Evolutionary conservation across 495 filamentous ascomycete genomes (phyloP).

Genomic region (Aspergillus nanangensis): DNA sequence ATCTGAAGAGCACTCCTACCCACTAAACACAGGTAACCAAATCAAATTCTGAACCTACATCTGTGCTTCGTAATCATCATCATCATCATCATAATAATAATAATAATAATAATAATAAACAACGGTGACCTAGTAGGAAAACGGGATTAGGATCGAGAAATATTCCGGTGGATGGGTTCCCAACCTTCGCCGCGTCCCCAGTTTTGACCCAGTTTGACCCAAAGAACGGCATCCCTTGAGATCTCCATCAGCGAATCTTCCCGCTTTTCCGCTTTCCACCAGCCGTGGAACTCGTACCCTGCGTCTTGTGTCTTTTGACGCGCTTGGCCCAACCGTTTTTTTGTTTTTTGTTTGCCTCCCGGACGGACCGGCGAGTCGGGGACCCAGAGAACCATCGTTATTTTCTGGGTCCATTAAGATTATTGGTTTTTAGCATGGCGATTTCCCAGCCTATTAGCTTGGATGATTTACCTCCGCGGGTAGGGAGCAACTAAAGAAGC

Average conservation of each 20-base stretch:
- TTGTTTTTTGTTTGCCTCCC: slow-evolving; percentile 17
- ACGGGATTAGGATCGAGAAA: too few relatives aligned
- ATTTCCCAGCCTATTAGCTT: slow-evolving; percentile 1
- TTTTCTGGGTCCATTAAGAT: neutral
- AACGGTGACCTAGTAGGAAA: too few relatives aligned
- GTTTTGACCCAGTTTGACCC: slow-evolving; percentile 13
- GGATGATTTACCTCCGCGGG: neutral
- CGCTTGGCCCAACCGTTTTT: slow-evolving; percentile 22
- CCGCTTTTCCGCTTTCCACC: slow-evolving; percentile 23
- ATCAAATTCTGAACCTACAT: too few relatives aligned
- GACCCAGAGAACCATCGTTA: slow-evolving; percentile 14
- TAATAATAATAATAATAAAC: too few relatives aligned
- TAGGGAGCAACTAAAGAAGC: neutral
- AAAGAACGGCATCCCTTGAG: slow-evolving; percentile 14
- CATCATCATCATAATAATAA: too few relatives aligned
- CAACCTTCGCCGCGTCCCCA: slow-evolving; percentile 1
- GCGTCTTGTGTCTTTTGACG: slow-evolving; percentile 21
- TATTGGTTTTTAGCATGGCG: neutral
- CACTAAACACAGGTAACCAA: too few relatives aligned
- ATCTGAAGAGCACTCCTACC: too few relatives aligned
- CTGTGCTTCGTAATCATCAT: neutral
- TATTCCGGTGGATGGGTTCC: too few relatives aligned
- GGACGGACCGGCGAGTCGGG: slow-evolving; percentile 24
- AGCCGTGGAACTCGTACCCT: slow-evolving; percentile 18
- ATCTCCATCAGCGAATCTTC: slow-evolving; percentile 22